Evolutionary conservation across 2,329 filamentous ascomycete genomes (phyloP).

Genomic region (Capronia americana): DNA sequence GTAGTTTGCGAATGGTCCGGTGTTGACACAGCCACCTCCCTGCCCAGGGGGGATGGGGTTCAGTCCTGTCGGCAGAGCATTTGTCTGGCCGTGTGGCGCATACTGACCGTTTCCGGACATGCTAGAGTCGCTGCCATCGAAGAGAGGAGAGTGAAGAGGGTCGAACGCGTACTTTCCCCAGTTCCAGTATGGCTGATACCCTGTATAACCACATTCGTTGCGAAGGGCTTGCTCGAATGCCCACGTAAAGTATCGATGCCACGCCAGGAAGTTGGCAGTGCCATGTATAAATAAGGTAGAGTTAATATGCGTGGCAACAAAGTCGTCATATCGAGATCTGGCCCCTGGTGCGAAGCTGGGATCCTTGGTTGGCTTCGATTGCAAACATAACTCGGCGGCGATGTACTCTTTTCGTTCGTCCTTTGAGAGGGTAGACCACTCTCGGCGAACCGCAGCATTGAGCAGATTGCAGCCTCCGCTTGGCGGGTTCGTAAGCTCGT

Average conservation of each 20-base stretch:
- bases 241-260: conserved; percentile 53
- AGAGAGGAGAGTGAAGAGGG: conserved; percentile 42
- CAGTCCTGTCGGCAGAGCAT: conserved; percentile 21
- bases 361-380: conserved; percentile 38
- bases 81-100: conserved; percentile 24
- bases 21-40: conserved; percentile 39
- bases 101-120: conserved; percentile 43
- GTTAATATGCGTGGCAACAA: conserved; percentile 48
- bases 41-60: conserved; percentile 37
- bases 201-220: conserved; percentile 54
- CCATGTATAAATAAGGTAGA: conserved; percentile 46
- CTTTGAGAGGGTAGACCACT: conserved; percentile 48
- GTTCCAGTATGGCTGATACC: conserved; percentile 52
- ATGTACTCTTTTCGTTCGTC: conserved; percentile 43
- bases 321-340: conserved; percentile 56
- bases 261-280: conserved; percentile 48
- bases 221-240: conserved; percentile 52
- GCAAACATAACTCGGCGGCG: conserved; percentile 47
- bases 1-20: conserved; percentile 45
- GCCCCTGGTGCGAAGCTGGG: conserved; percentile 50
- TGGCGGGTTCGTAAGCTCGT: conserved; percentile 33
- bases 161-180: conserved; percentile 45
- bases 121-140: conserved; percentile 48
- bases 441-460: conserved; percentile 50
- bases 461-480: conserved; percentile 45